Percentiles rank a stretch among this genome's conserved stretches.
These are phyloP conservation scores for Teratosphaeria viscida DNA, from an alignment of 2,329 filamentous ascomycete genomes.

Conservation along the genomic window DNA sequence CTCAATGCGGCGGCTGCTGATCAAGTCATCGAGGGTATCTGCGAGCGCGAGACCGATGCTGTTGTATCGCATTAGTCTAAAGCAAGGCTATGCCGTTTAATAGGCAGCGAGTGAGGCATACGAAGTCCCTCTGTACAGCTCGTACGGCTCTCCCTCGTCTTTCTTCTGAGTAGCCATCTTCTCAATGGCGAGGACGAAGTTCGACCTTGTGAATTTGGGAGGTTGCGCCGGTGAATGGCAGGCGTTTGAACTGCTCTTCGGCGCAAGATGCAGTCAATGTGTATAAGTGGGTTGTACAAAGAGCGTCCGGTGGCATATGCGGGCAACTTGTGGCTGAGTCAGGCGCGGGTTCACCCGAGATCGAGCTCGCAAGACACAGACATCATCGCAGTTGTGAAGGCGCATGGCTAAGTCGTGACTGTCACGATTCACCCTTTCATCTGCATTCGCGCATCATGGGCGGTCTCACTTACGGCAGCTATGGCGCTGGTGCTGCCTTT, in stretches of 20 bases:
- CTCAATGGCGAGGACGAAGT: background rate
- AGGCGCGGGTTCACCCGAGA: background rate
- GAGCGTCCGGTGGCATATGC: background rate
- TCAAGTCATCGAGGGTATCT: slow-evolving; percentile 93
- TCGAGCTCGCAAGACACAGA: background rate
- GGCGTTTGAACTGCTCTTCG: background rate
- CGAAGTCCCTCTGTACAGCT: slow-evolving; percentile 98
- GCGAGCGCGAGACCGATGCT: slow-evolving; percentile 91
- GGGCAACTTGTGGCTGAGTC: background rate
- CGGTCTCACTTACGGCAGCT: slow-evolving; percentile 27
- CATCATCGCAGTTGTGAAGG: background rate
- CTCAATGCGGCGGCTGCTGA: slow-evolving; percentile 89
- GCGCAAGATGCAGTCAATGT: background rate
- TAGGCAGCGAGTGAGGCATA: slow-evolving; percentile 39
- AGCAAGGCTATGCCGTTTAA: slow-evolving; percentile 6
- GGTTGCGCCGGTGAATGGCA: background rate
- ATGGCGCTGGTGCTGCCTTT: slow-evolving; percentile 25
- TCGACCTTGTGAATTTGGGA: background rate
- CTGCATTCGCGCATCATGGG: slow-evolving; percentile 15
- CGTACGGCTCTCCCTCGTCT: slow-evolving; percentile 52
- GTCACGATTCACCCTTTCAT: background rate
- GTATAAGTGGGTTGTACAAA: background rate
- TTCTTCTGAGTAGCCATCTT: slow-evolving; percentile 19
- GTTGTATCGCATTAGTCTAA: slow-evolving; percentile 4
- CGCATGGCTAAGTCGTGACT: background rate